Evolutionary conservation across 768 basidiomycete genomes (phyloP).

Genomic region (Leucosporidium creatinivorum): DNA sequence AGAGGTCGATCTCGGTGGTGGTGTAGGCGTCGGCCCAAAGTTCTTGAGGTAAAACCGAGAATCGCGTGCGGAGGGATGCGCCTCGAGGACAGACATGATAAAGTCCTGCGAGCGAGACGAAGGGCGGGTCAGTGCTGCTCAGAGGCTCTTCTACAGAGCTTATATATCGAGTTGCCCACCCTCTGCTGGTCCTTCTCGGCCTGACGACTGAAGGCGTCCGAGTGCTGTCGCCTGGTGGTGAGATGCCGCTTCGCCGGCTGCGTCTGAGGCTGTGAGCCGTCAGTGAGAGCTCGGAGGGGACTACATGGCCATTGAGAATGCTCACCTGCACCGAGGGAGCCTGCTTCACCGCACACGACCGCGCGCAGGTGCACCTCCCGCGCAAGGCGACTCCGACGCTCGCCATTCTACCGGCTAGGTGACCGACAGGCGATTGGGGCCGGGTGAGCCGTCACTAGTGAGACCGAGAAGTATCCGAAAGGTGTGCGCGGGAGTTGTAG

Average conservation of each 20-base stretch:
- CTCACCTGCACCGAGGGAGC: neutral
- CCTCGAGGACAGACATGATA: conserved; percentile 84
- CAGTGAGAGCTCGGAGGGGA: neutral
- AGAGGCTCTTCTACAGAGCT: neutral
- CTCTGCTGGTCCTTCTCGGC: conserved; percentile 24
- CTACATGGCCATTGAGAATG: too few relatives aligned
- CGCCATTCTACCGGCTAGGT: neutral
- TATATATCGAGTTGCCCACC: neutral
- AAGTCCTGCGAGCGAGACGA: conserved; percentile 62
- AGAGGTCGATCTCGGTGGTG: conserved; percentile 33
- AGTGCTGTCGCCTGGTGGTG: neutral
- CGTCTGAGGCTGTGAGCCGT: neutral
- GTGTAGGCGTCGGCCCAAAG: conserved; percentile 64
- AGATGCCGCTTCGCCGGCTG: neutral
- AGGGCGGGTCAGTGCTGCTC: neutral
- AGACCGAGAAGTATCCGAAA: too few relatives aligned
- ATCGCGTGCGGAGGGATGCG: conserved; percentile 85
- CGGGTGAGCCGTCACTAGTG: too few relatives aligned
- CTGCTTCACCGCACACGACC: neutral
- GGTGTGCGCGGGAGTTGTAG: too few relatives aligned
- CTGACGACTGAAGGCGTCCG: conserved; percentile 5
- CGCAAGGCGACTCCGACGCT: neutral
- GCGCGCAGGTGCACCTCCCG: neutral
- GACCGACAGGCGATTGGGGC: too few relatives aligned
- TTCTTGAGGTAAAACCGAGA: conserved; percentile 81